phyloP scores from a whole-genome alignment of 441 rosid genomes.

The Iberis amara region DNA sequence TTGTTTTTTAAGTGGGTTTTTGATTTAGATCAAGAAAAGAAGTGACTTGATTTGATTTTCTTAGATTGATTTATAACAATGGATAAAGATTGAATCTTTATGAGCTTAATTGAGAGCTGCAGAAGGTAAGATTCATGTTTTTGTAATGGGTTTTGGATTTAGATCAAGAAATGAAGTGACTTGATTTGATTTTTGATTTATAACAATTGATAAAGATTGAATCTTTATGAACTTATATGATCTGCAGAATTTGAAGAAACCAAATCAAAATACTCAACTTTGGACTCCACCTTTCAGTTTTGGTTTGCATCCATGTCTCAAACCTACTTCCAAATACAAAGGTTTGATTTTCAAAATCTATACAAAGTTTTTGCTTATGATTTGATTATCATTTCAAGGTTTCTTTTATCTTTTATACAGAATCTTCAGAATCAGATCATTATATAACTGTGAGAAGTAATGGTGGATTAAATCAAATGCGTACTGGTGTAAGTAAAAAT shows the following conservation, averaged over 20 bases:
- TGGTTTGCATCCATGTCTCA: slow-evolving; percentile 65
- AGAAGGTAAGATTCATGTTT: slow-evolving; percentile 31
- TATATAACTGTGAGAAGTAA: slow-evolving; percentile 85
- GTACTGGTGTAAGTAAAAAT: slow-evolving; percentile 73
- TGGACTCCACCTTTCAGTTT: slow-evolving; percentile 61
- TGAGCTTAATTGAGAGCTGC: background rate
- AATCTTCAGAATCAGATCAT: slow-evolving; percentile 43
- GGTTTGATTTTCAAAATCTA: slow-evolving; percentile 35
- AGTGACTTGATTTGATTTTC: no score
- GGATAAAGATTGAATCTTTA: background rate
- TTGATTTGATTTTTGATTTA: slow-evolving; percentile 8
- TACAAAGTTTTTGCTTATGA: background rate
- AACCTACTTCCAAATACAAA: slow-evolving; percentile 53
- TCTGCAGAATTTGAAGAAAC: slow-evolving; percentile 37
- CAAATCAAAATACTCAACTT: slow-evolving; percentile 34
- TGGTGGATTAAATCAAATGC: slow-evolving; percentile 98
- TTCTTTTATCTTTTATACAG: slow-evolving; percentile 34
- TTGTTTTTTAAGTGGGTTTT: no score
- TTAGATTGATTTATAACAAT: background rate
- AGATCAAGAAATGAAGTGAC: slow-evolving; percentile 6
- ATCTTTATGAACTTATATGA: no score
- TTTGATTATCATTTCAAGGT: slow-evolving; percentile 7
- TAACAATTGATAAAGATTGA: no score
- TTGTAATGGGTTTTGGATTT: slow-evolving; percentile 13
- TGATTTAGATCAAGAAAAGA: no score